Evolutionary conservation across 73 alveolate genomes (phyloP).

Genomic region (Durusdinium trenchii): DNA sequence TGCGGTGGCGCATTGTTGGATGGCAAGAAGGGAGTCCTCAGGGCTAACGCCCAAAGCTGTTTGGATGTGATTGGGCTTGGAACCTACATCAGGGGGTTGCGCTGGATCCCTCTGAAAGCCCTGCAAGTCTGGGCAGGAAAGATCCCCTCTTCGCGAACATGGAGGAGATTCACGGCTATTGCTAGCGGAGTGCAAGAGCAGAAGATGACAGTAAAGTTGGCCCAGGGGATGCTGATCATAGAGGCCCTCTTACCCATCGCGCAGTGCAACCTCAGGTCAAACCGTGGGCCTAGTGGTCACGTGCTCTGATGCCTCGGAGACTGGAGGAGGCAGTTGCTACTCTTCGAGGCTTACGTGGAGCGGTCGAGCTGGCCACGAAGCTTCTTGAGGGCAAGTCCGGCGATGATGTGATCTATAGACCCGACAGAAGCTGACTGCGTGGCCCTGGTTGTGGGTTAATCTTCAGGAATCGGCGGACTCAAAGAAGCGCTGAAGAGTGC

Average conservation of each 20-base stretch:
- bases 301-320: neutral
- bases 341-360: neutral
- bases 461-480: neutral
- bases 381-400: neutral
- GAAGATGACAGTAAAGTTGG: no score
- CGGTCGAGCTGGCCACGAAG: neutral
- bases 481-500: neutral
- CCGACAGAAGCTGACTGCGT: neutral
- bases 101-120: neutral
- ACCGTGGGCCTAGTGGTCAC: neutral
- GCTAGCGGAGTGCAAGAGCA: neutral
- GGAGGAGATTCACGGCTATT: neutral
- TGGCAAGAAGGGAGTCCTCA: neutral
- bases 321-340: slow-evolving; percentile 7
- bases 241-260: neutral
- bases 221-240: neutral
- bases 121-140: slow-evolving; percentile 12
- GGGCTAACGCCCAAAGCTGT: neutral
- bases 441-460: neutral
- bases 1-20: neutral
- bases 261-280: neutral
- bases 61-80: neutral
- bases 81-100: neutral
- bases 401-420: neutral
- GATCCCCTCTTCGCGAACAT: neutral